Evolutionary conservation across 139 green algal genomes (phyloP), one percentile per base, ranked within the genome.

Genomic region (Chloropicon primus): DNA sequence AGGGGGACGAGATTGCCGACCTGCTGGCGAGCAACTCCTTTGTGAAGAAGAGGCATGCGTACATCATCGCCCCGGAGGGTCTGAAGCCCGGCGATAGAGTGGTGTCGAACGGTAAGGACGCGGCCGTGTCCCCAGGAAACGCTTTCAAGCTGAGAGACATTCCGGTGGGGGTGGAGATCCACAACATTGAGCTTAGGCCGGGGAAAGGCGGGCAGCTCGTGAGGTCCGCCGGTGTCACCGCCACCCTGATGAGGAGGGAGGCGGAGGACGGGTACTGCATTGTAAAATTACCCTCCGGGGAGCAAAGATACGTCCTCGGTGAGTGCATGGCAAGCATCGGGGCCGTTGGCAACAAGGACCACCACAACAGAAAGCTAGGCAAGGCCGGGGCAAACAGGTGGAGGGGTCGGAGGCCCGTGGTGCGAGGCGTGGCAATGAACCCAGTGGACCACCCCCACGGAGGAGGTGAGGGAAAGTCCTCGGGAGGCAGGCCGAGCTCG

Each of bases 401-500:
- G 85, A 53, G 23, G 73, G 73, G 73, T 1, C 23, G 28, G 1
- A 28, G 79, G 25, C 82, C 82, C 24, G 78, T 54, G n/a, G 87
- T 93, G 76, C 84, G 94, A 1, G 94, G 93, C 77, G 86, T 97
- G 53, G 93, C 93, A 27, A 98, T 97, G 93, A 98, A 98, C 80
- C 86, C 90, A 1, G 86, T 97, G 26, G 94, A 98, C 77, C 94
- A 98, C 81, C 94, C 94, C 2, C 89, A 94, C 75, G 93, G 91
- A 25, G 93, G 92, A 23, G 87, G 92, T 26, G 84, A 85, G 85
- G 62, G 88, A 62, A 93, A 92, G 84, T 89, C 80, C 21, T 93
- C 92, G 79, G 92, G 93, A 21, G 88, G 92, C 1, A 81, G 86
- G 72, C 88, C 84, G 79, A 93, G 84, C 72, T 85, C 80, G 84